Evolutionary conservation across 164 flowering plant genomes (phyloP).

Genomic region (Sextonia rubra): DNA sequence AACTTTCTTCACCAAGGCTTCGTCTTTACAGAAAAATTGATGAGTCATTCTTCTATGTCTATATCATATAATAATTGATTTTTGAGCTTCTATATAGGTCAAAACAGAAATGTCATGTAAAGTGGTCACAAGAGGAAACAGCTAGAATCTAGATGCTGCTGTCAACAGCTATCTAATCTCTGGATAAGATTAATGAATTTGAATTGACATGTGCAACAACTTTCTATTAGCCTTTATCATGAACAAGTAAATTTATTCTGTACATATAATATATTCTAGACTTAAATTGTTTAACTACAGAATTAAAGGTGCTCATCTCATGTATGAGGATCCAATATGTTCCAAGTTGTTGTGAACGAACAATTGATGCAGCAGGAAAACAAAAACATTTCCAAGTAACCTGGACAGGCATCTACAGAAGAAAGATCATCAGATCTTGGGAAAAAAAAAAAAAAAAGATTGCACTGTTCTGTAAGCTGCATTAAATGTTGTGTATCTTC

Average conservation of each 20-base stretch:
- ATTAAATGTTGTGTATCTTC: not conserved
- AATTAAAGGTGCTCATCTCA: not conserved
- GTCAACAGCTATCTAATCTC: not conserved
- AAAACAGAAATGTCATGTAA: not conserved
- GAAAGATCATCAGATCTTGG: not conserved
- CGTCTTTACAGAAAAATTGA: slow-evolving; percentile 34
- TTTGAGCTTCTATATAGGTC: not conserved
- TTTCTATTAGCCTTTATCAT: not conserved
- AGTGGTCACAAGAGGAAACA: not conserved
- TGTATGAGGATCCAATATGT: not conserved
- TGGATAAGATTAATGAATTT: no score
- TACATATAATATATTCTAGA: not conserved
- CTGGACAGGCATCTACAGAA: not conserved
- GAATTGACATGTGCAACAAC: not conserved
- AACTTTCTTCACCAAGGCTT: slow-evolving; percentile 42
- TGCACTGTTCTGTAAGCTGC: not conserved
- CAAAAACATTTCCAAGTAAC: no score
- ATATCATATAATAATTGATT: not conserved
- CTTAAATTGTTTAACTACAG: not conserved
- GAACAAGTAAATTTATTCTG: not conserved
- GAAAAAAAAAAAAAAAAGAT: no score
- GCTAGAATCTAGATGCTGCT: not conserved
- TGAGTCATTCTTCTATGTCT: slow-evolving; percentile 2
- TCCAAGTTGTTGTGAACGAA: not conserved
- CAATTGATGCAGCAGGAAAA: not conserved